Percentiles rank a stretch among this genome's conserved stretches.
Conservation (phyloP, 169 alveolate genomes). For the Eimeria nieschulzi region DNA sequence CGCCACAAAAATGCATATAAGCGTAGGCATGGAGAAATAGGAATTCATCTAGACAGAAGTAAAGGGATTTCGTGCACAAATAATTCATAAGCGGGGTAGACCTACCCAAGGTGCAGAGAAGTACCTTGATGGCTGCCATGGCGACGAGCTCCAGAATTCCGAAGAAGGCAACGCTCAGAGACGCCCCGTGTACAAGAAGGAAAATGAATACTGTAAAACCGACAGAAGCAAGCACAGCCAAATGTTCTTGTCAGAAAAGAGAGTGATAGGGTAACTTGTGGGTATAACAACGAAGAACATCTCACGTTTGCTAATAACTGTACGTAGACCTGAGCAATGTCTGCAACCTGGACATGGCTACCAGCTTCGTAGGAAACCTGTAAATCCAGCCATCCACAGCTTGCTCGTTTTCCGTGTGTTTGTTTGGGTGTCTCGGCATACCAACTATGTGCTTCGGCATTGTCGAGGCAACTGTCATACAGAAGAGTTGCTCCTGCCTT, state of each 20-base stretch:
- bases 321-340: too few relatives aligned
- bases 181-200: constrained; percentile 4
- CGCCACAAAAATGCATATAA: too few relatives aligned
- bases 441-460: constrained; percentile 60
- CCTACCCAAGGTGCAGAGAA: constrained; percentile 59
- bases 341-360: too few relatives aligned
- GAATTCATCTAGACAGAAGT: too few relatives aligned
- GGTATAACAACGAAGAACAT: too few relatives aligned
- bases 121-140: constrained; percentile 52
- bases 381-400: too few relatives aligned
- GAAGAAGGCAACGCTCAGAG: constrained; percentile 51
- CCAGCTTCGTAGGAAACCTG: too few relatives aligned
- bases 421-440: not conserved
- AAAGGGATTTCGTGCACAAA: not conserved
- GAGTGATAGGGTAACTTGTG: not conserved
- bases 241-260: not conserved
- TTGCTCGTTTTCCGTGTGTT: too few relatives aligned
- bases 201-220: constrained; percentile 17
- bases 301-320: too few relatives aligned
- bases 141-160: constrained; percentile 32
- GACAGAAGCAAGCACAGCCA: not conserved
- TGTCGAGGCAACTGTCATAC: constrained; percentile 55
- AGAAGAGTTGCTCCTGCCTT: constrained; percentile 62
- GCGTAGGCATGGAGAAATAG: too few relatives aligned
- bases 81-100: not conserved